Percentiles rank a stretch among this genome's conserved stretches.
Conservation (phyloP, 2,329 filamentous ascomycete species). For the Beauveria rudraprayagi region DNA sequence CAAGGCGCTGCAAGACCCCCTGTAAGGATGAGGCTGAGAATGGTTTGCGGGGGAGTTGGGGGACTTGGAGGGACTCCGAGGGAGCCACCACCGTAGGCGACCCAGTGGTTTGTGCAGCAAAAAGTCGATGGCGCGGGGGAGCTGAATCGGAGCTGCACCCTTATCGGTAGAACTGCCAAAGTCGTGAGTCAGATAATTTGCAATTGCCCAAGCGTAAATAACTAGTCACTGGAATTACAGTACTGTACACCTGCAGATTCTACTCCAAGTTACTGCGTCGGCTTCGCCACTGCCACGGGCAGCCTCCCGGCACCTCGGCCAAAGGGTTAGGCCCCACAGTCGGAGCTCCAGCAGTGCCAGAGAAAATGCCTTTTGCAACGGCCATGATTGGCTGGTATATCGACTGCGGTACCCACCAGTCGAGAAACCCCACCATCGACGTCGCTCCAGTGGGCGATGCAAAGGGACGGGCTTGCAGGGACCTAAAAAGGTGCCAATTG, state of each 20-base stretch:
- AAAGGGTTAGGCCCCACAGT: background rate
- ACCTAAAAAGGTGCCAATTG: background rate
- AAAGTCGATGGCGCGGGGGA: background rate
- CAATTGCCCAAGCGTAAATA: background rate
- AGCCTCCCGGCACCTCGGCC: conserved; percentile 6
- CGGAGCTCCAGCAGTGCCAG: background rate
- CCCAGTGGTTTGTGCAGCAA: background rate
- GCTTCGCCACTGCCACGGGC: background rate
- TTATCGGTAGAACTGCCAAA: no score
- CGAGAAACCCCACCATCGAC: background rate
- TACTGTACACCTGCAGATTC: no score
- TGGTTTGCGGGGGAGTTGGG: conserved; percentile 2
- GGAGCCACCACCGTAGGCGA: background rate
- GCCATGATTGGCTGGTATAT: background rate
- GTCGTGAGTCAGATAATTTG: background rate
- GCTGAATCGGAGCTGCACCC: background rate
- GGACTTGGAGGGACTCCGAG: background rate
- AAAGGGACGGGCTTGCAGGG: background rate
- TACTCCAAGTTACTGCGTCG: background rate
- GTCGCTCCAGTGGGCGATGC: background rate
- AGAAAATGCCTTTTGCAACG: background rate
- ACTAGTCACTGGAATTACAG: no score
- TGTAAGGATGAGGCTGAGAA: conserved; percentile 3
- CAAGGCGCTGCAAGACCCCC: background rate
- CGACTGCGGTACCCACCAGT: background rate